Evolutionary conservation across 2,329 filamentous ascomycete species (phyloP).

Genomic region (Alternaria gansuensis): DNA sequence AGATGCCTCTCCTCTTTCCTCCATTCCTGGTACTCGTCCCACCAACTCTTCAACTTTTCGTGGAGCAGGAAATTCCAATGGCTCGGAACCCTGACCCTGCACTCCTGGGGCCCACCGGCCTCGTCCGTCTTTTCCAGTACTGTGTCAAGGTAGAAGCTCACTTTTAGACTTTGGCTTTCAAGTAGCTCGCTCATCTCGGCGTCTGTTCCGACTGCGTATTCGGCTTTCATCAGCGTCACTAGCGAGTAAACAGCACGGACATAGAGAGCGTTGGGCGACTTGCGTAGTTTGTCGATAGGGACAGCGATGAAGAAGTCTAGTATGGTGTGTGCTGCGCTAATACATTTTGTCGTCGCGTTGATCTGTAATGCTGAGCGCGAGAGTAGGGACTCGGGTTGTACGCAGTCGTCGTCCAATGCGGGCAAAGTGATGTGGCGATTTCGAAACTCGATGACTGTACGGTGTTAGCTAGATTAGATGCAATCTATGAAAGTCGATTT

Average conservation of each 20-base stretch:
- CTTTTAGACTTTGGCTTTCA: slow-evolving; percentile 44
- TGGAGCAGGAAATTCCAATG: slow-evolving; percentile 47
- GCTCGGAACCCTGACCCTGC: slow-evolving; percentile 41
- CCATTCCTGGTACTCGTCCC: slow-evolving; percentile 45
- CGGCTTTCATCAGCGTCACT: slow-evolving; percentile 46
- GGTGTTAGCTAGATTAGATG: not conserved
- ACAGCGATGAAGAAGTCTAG: slow-evolving; percentile 44
- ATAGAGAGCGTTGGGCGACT: slow-evolving; percentile 42
- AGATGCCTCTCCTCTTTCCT: slow-evolving; percentile 37
- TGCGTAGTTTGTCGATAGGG: slow-evolving; percentile 34
- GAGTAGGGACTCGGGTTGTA: slow-evolving; percentile 47
- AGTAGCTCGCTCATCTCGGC: slow-evolving; percentile 47
- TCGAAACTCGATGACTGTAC: slow-evolving; percentile 42
- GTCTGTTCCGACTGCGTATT: slow-evolving; percentile 49
- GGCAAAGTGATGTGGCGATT: slow-evolving; percentile 49
- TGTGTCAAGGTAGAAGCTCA: slow-evolving; percentile 43
- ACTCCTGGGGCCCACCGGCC: slow-evolving; percentile 44
- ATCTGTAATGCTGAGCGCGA: slow-evolving; percentile 48
- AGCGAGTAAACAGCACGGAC: slow-evolving; percentile 47
- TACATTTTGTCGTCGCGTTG: slow-evolving; percentile 49
- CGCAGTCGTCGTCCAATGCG: slow-evolving; percentile 44
- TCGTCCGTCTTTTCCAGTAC: slow-evolving; percentile 35
- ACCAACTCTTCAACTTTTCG: slow-evolving; percentile 45
- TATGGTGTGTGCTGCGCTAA: slow-evolving; percentile 44
- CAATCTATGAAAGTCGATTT: not conserved